Percentiles rank a stretch among this genome's conserved stretches.
Evolutionary conservation across 1,139 yeast genomes (phyloP).

Genomic region (Magnusiomyces ingens): DNA sequence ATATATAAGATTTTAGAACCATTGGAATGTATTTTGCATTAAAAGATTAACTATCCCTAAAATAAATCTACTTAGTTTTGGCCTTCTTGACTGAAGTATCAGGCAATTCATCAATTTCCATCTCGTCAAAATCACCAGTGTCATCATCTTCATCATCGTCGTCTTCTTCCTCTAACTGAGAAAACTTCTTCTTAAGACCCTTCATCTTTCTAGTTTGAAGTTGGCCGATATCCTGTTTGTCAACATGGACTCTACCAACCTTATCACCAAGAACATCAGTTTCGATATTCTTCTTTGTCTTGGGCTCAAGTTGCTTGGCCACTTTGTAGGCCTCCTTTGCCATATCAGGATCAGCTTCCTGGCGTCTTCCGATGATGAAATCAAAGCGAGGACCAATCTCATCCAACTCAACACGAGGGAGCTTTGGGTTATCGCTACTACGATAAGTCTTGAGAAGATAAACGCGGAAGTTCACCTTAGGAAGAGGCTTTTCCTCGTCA

Average conservation of each 20-base stretch:
- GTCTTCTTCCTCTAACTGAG: slow-evolving; percentile 49
- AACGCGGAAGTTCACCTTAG: slow-evolving; percentile 82
- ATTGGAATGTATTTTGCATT: no score
- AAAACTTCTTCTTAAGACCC: slow-evolving; percentile 84
- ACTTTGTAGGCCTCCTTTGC: slow-evolving; percentile 81
- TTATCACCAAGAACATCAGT: slow-evolving; percentile 92
- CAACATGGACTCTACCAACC: slow-evolving; percentile 93
- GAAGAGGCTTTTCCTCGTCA: slow-evolving; percentile 65
- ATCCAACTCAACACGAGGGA: slow-evolving; percentile 89
- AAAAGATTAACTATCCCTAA: not conserved
- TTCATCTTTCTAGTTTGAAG: slow-evolving; percentile 97
- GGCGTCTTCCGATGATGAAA: slow-evolving; percentile 83
- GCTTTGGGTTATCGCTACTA: slow-evolving; percentile 64
- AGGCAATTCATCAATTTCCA: slow-evolving; percentile 5
- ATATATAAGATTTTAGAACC: no score
- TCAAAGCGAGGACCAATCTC: slow-evolving; percentile 97
- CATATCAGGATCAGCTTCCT: slow-evolving; percentile 78
- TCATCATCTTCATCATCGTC: slow-evolving; percentile 25
- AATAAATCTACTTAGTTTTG: slow-evolving; percentile 18
- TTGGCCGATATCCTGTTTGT: slow-evolving; percentile 84
- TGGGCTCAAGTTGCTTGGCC: slow-evolving; percentile 78
- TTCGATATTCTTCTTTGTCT: slow-evolving; percentile 81
- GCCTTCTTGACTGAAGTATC: slow-evolving; percentile 19
- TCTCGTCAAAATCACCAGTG: slow-evolving; percentile 11
- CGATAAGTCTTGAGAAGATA: slow-evolving; percentile 75